Conservation (phyloP, 1,284 basidiomycete species). For the Omphalotus olearius region DNA sequence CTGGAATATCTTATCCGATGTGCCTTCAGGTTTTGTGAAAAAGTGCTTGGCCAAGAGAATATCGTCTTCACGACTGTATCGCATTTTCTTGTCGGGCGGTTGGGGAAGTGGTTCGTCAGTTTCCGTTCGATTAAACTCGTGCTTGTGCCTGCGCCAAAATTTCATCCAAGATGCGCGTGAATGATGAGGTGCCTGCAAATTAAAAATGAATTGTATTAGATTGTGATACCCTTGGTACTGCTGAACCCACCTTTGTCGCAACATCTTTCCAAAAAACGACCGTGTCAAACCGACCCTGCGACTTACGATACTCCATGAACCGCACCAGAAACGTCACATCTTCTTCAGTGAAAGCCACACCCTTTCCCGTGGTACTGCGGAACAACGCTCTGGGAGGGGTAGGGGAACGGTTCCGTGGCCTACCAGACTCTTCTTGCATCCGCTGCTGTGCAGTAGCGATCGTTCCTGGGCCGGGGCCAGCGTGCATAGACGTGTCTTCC, state of each 20-base stretch:
- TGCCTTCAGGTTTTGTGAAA: constrained; percentile 64
- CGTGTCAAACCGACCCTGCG: constrained; percentile 71
- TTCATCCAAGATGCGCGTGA: constrained; percentile 89
- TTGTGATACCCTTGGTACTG: background rate
- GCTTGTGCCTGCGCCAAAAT: constrained; percentile 79
- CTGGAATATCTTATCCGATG: constrained; percentile 77
- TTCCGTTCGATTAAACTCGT: constrained; percentile 63
- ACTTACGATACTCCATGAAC: constrained; percentile 71
- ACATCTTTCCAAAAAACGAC: constrained; percentile 84
- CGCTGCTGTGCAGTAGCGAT: constrained; percentile 41
- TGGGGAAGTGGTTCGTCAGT: constrained; percentile 64
- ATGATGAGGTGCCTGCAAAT: constrained; percentile 71
- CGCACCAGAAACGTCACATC: constrained; percentile 71
- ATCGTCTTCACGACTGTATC: constrained; percentile 74
- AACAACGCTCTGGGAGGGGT: constrained; percentile 73
- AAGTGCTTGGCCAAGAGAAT: constrained; percentile 72
- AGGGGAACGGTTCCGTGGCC: constrained; percentile 58
- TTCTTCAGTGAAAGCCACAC: constrained; percentile 78
- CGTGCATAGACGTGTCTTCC: constrained; percentile 25
- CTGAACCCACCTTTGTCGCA: constrained; percentile 53
- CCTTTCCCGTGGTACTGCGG: constrained; percentile 80
- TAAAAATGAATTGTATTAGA: constrained; percentile 1
- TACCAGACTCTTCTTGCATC: constrained; percentile 30
- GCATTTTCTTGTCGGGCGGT: constrained; percentile 78
- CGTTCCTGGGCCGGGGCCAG: constrained; percentile 39